A percentile compares a stretch with the other conserved stretches of the same genome.
Evolutionary conservation across 2,329 filamentous ascomycete species (phyloP).

Genomic region (Calonectria multiphialidica): DNA sequence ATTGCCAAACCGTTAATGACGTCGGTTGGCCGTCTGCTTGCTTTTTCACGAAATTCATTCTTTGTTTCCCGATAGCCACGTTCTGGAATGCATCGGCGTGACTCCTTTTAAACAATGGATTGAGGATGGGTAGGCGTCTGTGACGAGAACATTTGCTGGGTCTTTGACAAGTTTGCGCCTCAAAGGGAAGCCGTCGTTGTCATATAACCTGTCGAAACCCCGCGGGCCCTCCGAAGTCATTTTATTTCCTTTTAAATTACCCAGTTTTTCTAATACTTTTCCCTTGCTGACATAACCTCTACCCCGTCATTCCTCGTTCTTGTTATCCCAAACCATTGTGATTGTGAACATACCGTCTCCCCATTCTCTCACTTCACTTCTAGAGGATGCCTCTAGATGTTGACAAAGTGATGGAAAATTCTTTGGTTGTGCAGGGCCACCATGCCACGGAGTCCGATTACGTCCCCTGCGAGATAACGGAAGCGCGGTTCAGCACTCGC

Average conservation of each 20-base stretch:
- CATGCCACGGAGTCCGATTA: background rate
- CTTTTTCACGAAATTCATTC: background rate
- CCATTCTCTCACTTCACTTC: background rate
- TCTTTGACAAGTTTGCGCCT: background rate
- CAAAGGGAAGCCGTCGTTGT: background rate
- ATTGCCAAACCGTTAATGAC: background rate
- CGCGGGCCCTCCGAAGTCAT: background rate
- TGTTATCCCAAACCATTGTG: background rate
- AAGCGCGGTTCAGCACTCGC: conserved; percentile 33
- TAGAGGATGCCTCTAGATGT: background rate
- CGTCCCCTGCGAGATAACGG: background rate
- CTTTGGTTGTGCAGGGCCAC: background rate
- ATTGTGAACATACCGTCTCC: background rate
- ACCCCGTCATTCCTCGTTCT: too few relatives aligned
- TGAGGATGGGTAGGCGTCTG: background rate
- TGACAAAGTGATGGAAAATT: background rate
- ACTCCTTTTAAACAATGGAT: background rate
- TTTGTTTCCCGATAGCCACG: background rate
- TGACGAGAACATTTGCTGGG: background rate
- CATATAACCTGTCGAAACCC: background rate
- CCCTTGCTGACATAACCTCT: background rate
- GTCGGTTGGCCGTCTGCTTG: background rate
- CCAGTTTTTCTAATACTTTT: too few relatives aligned
- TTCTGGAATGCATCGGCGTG: background rate
- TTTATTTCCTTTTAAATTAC: background rate